A percentile compares a stretch with the other conserved stretches of the same genome.
Evolutionary conservation across 345 rosid genomes (phyloP).

Genomic region (Rhodamnia rubescens): DNA sequence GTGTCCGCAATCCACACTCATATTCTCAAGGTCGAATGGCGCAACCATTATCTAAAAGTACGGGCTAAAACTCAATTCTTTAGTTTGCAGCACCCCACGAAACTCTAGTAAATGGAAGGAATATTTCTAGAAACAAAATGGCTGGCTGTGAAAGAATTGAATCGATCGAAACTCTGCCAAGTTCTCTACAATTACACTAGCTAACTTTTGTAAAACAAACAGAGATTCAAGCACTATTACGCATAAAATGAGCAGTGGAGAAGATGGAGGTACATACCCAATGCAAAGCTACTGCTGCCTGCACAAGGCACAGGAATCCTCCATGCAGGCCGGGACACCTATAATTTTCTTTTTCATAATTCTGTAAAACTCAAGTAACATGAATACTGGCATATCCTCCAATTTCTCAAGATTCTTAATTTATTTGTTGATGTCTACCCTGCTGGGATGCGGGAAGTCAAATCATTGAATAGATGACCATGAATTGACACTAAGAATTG

Average conservation of each 20-base stretch:
- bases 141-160: not conserved
- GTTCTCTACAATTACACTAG: not conserved
- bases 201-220: not conserved
- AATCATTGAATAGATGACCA: no score
- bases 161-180: not conserved
- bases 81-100: not conserved
- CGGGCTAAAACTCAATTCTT: not conserved
- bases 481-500: no score
- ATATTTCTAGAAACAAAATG: not conserved
- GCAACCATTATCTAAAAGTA: not conserved
- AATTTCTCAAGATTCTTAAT: no score
- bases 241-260: not conserved
- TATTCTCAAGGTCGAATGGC: not conserved
- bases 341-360: no score
- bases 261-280: not conserved
- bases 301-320: slow-evolving; percentile 12
- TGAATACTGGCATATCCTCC: no score
- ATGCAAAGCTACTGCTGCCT: not conserved
- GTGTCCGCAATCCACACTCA: not conserved
- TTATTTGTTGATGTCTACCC: no score
- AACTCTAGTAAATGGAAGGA: not conserved
- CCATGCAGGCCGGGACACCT: slow-evolving; percentile 22
- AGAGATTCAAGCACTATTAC: not conserved
- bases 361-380: no score
- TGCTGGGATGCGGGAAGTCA: no score